phyloP scores from a whole-genome alignment of 805 yeast species.

The Suhomyces emberorum region DNA sequence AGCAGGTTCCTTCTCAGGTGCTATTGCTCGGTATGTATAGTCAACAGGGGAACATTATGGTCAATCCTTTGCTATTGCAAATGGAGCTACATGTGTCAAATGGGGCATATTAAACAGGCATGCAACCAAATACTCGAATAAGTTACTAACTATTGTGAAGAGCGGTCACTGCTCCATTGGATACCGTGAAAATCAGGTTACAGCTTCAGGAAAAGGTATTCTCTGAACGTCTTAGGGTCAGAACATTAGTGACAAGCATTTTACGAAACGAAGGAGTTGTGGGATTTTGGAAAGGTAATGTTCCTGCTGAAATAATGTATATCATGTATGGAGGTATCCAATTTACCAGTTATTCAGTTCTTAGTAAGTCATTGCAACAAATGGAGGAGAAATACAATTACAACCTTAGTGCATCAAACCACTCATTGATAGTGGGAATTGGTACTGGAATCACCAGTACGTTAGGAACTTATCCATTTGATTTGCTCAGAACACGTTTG shows the following conservation, averaged over 20 bases:
- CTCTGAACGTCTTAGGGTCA: conserved; percentile 7
- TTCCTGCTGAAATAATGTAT: conserved; percentile 87
- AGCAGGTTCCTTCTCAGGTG: conserved; percentile 75
- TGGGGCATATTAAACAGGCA: too few relatives aligned
- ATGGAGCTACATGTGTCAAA: too few relatives aligned
- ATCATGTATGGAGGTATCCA: conserved; percentile 82
- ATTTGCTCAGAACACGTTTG: conserved; percentile 79
- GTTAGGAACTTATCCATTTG: conserved; percentile 78
- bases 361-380: conserved; percentile 44
- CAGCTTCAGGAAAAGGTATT: conserved; percentile 49
- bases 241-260: conserved; percentile 39
- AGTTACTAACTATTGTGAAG: conserved; percentile 31
- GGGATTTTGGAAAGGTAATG: conserved; percentile 95
- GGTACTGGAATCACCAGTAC: conserved; percentile 78
- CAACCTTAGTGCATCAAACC: conserved; percentile 33
- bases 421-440: conserved; percentile 63
- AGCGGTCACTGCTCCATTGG: conserved; percentile 71
- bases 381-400: conserved; percentile 19
- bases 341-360: conserved; percentile 64
- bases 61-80: too few relatives aligned
- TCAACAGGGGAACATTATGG: too few relatives aligned
- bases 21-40: conserved; percentile 43
- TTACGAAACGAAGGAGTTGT: conserved; percentile 60
- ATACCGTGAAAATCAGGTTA: conserved; percentile 70
- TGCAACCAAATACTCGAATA: not conserved